These are phyloP conservation scores for Lipomyces chichibuensis DNA, from an alignment of 805 yeast species.

Conservation along the genomic window DNA sequence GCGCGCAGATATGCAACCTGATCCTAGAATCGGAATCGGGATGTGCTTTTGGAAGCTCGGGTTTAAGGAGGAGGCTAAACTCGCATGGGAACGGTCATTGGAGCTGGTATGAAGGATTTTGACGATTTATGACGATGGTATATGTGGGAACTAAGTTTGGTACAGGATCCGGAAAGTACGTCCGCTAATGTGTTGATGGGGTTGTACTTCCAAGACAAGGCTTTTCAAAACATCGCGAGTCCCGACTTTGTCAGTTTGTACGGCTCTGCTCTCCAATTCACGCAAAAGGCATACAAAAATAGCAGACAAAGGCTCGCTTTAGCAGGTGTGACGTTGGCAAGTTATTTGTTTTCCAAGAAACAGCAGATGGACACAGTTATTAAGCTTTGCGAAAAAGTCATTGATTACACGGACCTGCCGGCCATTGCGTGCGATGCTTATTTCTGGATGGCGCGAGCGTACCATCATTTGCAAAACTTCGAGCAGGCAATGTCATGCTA, in stretches of 20 bases:
- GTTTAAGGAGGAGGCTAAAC: conserved; percentile 72
- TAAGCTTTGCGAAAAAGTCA: conserved; percentile 57
- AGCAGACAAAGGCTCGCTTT: conserved; percentile 53
- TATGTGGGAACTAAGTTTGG: not conserved
- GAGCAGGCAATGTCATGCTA: conserved; percentile 73
- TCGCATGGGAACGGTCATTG: conserved; percentile 80
- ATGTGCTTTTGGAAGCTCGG: conserved; percentile 88
- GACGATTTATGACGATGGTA: not conserved
- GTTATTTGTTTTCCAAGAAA: conserved; percentile 71
- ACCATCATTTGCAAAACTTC: conserved; percentile 61
- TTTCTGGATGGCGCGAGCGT: conserved; percentile 86
- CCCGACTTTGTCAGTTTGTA: conserved; percentile 66
- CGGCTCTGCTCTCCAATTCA: conserved; percentile 55
- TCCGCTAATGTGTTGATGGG: conserved; percentile 69
- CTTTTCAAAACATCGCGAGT: conserved; percentile 56
- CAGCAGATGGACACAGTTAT: conserved; percentile 58
- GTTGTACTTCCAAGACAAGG: conserved; percentile 67
- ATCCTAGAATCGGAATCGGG: conserved; percentile 93
- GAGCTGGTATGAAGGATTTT: conserved; percentile 49
- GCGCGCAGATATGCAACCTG: conserved; percentile 77
- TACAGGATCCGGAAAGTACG: conserved; percentile 54
- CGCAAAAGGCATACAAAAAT: conserved; percentile 47
- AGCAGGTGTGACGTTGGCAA: conserved; percentile 65
- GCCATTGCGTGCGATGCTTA: conserved; percentile 61
- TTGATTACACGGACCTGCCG: conserved; percentile 48